Conservation (phyloP, 208 protist species). For the Lotmaria passim region DNA sequence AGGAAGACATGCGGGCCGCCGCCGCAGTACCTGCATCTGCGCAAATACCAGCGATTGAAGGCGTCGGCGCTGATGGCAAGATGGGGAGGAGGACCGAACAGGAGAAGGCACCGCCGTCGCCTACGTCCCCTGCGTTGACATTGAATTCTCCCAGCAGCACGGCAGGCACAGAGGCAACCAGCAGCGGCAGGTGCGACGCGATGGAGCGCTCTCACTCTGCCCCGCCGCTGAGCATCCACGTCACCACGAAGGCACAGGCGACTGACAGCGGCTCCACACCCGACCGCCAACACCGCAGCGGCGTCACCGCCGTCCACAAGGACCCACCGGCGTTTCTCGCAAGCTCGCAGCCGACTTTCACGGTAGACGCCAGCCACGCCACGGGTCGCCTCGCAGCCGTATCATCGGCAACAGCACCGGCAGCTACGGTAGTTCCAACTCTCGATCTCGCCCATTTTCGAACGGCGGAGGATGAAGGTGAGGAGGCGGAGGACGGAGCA, state of each 20-base stretch:
- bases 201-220: too few species aligned
- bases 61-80: too few species aligned
- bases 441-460: neutral
- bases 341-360: neutral
- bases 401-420: neutral
- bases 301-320: conserved; percentile 2
- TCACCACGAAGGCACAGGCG: neutral
- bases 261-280: neutral
- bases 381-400: neutral
- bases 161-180: too few species aligned
- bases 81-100: too few species aligned
- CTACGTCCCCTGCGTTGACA: too few species aligned
- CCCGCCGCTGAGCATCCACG: neutral
- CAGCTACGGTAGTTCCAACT: neutral
- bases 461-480: neutral
- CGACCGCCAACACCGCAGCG: neutral
- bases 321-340: conserved; percentile 1
- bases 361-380: conserved; percentile 7
- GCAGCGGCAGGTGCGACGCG: too few species aligned
- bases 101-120: too few species aligned
- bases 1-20: too few species aligned
- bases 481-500: neutral
- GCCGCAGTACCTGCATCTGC: too few species aligned
- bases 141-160: too few species aligned
- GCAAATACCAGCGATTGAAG: too few species aligned